Evolutionary conservation across 805 yeast species (phyloP).

Genomic region (Candida sphagnicola): DNA sequence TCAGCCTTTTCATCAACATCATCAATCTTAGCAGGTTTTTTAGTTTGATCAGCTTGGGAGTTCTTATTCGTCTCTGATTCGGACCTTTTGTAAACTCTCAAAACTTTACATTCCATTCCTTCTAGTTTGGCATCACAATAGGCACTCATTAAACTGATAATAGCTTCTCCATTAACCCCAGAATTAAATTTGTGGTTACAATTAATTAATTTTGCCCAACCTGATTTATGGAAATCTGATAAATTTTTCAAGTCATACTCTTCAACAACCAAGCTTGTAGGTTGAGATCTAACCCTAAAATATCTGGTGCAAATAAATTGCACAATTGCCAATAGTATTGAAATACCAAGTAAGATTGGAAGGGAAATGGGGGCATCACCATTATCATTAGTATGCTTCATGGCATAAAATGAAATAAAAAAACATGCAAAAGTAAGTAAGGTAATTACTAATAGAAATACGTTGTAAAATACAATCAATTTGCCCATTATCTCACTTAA

Average conservation of each 20-base stretch:
- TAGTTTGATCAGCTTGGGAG: too few relatives aligned
- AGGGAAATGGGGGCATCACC: constrained; percentile 7
- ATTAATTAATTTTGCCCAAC: constrained; percentile 15
- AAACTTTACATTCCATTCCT: constrained; percentile 12
- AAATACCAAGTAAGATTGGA: constrained; percentile 9
- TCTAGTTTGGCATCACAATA: constrained; percentile 9
- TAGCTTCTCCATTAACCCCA: constrained; percentile 15
- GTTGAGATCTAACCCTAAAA: constrained; percentile 7
- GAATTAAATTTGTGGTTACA: constrained; percentile 14
- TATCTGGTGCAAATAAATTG: constrained; percentile 8
- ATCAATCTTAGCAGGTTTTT: neutral
- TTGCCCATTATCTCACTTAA: constrained; percentile 11
- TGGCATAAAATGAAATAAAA: neutral
- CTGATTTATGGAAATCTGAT: constrained; percentile 13
- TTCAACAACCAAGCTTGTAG: constrained; percentile 11
- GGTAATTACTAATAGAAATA: constrained; percentile 1
- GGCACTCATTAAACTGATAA: constrained; percentile 15
- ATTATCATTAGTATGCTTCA: neutral
- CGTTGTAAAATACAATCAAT: constrained; percentile 6
- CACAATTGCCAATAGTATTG: constrained; percentile 5
- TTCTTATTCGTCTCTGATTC: neutral
- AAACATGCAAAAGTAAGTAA: constrained; percentile 7
- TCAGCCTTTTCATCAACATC: neutral
- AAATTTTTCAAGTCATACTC: constrained; percentile 10
- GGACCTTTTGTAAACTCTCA: constrained; percentile 12